Base-by-base conservation (phyloP, 306 rosid genomes). In the Castanea sativa region DNA sequence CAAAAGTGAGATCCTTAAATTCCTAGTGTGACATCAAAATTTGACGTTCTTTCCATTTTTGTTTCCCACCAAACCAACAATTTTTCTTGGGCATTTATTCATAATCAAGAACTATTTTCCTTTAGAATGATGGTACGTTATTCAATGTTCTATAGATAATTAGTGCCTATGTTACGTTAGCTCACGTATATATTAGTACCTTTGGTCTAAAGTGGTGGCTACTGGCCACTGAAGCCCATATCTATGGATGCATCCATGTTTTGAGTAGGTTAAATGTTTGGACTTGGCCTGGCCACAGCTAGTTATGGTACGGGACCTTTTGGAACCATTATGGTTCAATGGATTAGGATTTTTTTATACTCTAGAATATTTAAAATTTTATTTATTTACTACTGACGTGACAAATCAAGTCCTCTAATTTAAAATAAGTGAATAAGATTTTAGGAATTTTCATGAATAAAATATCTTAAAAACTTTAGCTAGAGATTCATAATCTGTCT, bases 51-150 rank as follows among this genome's bases (percentile, higher is more conserved):
- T 45, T 49, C 41, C 55, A 69, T 72, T 75, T 70, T 25, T 78
- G 83, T 58, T 74, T 63, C 79, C 83, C 83, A 80, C 83, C 79
- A 75, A 16, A 59, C 70, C 21, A 73, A 73, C 77, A 81, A 53
- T n/a, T 30, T 69, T 78, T 71, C 73, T 41, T 75, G 82, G 49
- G 21, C 13, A 27, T 61, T 49, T 61, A 25, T 4, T 61, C 69
- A 27, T 61, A 30, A 64, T 64, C 70, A 64, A 27, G 4, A 3
- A 16, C 38, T 35, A 5, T 32, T 16, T 16, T 30, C 43, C 69
- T 30, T 29, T 19, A 30, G 10, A 29, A 29, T 3, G 15, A 63
- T 63, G 20, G 20, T 27, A 30, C 43, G 32, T 29, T 20, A 9
- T 58, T 21, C 29, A 58, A 4, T 58, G 30, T 21, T 2, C 53